These are phyloP conservation scores for Botrytis squamosa DNA, from an alignment of 2,329 filamentous ascomycete genomes.

Conservation along the genomic window DNA sequence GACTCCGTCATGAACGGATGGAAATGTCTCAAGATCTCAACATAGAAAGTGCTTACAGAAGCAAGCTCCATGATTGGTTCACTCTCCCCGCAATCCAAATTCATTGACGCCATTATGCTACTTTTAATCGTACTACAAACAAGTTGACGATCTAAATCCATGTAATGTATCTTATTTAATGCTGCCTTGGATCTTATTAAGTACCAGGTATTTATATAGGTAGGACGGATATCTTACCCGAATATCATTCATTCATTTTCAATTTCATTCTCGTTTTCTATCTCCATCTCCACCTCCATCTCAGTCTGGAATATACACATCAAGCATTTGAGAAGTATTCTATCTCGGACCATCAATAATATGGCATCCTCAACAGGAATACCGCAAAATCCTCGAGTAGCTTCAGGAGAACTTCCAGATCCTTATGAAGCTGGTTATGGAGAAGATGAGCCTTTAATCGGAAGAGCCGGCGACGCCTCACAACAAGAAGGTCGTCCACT, in stretches of 20 bases:
- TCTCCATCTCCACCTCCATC: not conserved
- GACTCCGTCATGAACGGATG: not conserved
- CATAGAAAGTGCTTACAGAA: slow-evolving; percentile 18
- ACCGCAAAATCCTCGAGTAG: slow-evolving; percentile 48
- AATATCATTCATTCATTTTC: not conserved
- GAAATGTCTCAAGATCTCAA: not conserved
- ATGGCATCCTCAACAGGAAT: slow-evolving; percentile 72
- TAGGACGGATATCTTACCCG: not conserved
- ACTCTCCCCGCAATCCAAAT: slow-evolving; percentile 14
- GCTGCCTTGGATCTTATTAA: not conserved
- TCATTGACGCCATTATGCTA: slow-evolving; percentile 13
- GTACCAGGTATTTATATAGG: not conserved
- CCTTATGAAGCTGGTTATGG: slow-evolving; percentile 36
- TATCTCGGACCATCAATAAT: not conserved
- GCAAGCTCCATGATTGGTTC: slow-evolving; percentile 18
- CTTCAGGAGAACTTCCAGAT: slow-evolving; percentile 35
- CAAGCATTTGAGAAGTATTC: not conserved
- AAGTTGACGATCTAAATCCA: not conserved
- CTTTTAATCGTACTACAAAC: slow-evolving; percentile 1
- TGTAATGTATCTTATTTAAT: not conserved
- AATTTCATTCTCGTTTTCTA: not conserved
- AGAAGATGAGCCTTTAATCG: slow-evolving; percentile 71
- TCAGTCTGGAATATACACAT: not conserved
- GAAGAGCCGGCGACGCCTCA: slow-evolving; percentile 68
- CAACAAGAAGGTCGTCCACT: slow-evolving; percentile 65